These are phyloP conservation scores for Phyllosticta citrichinensis DNA, from an alignment of 2,329 filamentous ascomycete species.

Conservation along the genomic window DNA sequence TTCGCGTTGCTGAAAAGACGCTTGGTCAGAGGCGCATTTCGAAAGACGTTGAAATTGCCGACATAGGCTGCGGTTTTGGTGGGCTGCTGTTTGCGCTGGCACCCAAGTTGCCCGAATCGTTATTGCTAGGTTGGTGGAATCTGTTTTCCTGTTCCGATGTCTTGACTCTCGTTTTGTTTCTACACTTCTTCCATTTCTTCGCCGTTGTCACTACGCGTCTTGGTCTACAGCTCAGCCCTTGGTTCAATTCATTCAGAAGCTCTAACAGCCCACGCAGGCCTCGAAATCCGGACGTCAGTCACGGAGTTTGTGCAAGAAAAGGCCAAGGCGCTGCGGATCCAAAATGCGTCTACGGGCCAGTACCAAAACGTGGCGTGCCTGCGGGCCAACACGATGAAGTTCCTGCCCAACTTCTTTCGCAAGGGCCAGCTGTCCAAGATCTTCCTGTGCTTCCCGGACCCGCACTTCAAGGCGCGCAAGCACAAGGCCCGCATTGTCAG, in stretches of 20 bases:
- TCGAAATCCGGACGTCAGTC: slow-evolving; percentile 88
- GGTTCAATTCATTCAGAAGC: background rate
- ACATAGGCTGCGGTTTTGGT: slow-evolving; percentile 96
- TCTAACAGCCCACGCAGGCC: slow-evolving; percentile 41
- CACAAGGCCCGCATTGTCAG: slow-evolving; percentile 95
- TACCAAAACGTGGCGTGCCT: slow-evolving; percentile 87
- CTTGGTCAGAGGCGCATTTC: slow-evolving; percentile 28
- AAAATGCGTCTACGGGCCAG: slow-evolving; percentile 40
- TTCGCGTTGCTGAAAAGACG: slow-evolving; percentile 17
- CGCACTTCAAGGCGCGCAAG: slow-evolving; percentile 94
- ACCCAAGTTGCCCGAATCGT: slow-evolving; percentile 66
- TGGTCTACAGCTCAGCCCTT: background rate
- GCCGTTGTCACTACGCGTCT: background rate
- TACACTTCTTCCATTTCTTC: background rate
- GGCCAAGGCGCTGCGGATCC: slow-evolving; percentile 67
- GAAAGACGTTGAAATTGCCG: slow-evolving; percentile 78
- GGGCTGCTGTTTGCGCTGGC: slow-evolving; percentile 80
- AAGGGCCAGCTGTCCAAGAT: slow-evolving; percentile 75
- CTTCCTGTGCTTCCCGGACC: slow-evolving; percentile 97
- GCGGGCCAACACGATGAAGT: slow-evolving; percentile 96
- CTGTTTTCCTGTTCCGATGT: background rate
- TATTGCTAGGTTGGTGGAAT: slow-evolving; percentile 61
- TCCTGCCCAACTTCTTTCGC: slow-evolving; percentile 93
- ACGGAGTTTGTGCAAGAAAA: slow-evolving; percentile 84
- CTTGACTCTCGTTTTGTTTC: background rate